Evolutionary conservation across 1,139 yeast species (phyloP).

Genomic region (Magnusiomyces tetraspermus): DNA sequence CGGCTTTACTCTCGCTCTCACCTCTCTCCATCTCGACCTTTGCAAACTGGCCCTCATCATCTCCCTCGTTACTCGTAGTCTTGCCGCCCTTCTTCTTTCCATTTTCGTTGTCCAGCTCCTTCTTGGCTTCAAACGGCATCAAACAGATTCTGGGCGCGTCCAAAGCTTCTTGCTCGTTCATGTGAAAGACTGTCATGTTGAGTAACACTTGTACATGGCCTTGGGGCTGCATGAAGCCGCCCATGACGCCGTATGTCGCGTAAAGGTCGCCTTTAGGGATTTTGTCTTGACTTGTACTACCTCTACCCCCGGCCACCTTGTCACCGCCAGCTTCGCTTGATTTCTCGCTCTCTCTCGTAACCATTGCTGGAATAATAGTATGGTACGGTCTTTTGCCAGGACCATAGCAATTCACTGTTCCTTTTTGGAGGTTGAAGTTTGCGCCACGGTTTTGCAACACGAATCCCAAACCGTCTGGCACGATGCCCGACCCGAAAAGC

Average conservation of each 20-base stretch:
- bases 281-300: background rate
- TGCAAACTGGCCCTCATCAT: constrained; percentile 6
- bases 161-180: constrained; percentile 64
- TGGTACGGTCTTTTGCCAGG: constrained; percentile 74
- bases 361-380: constrained; percentile 77
- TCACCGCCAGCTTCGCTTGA: background rate
- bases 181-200: constrained; percentile 53
- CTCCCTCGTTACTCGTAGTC: no score
- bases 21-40: constrained; percentile 15
- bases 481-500: constrained; percentile 63
- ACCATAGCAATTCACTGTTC: constrained; percentile 50
- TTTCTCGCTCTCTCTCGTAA: constrained; percentile 38
- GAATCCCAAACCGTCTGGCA: constrained; percentile 61
- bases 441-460: constrained; percentile 69
- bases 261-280: constrained; percentile 36
- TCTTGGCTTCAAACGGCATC: constrained; percentile 36
- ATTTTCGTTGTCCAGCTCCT: constrained; percentile 12
- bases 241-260: constrained; percentile 78
- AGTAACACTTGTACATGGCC: constrained; percentile 74
- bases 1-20: constrained; percentile 14
- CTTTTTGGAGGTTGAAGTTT: constrained; percentile 55
- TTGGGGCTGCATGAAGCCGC: constrained; percentile 82
- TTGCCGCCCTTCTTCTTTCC: no score
- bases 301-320: background rate
- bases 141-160: constrained; percentile 71